Percentiles rank a stretch among this genome's conserved stretches.
Conservation (phyloP, 768 basidiomycete genomes). For the Calocybe cyanea region DNA sequence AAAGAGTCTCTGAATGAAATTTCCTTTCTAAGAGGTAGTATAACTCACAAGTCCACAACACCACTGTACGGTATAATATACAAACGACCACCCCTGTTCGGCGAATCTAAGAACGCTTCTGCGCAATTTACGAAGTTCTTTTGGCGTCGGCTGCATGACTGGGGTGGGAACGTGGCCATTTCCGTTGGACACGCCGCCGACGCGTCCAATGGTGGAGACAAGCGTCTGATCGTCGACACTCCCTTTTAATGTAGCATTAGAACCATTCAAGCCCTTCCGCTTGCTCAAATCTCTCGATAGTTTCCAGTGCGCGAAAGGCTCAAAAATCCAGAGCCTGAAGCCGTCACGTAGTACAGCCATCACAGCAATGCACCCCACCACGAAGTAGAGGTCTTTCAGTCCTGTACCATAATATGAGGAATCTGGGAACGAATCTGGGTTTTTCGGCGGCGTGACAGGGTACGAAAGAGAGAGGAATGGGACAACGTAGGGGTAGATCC, state of each 20-base stretch:
- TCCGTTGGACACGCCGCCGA: constrained; percentile 32
- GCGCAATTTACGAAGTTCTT: constrained; percentile 59
- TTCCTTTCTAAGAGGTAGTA: constrained; percentile 7
- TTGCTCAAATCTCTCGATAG: constrained; percentile 50
- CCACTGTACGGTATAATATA: constrained; percentile 80
- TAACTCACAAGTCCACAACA: constrained; percentile 76
- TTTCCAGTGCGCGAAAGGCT: constrained; percentile 79
- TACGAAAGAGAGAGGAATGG: constrained; percentile 78
- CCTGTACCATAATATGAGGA: constrained; percentile 72
- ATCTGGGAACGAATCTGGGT: constrained; percentile 70
- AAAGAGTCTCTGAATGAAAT: constrained; percentile 10
- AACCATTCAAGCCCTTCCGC: constrained; percentile 18
- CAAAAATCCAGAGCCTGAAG: constrained; percentile 66
- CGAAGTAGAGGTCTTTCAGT: constrained; percentile 71
- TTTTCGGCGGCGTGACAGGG: constrained; percentile 48
- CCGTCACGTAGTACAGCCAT: constrained; percentile 88
- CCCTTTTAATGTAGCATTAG: constrained; percentile 18
- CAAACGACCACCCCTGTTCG: constrained; percentile 89
- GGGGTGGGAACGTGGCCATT: constrained; percentile 17
- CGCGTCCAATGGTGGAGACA: constrained; percentile 22
- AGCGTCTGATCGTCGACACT: constrained; percentile 26
- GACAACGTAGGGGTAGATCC: constrained; percentile 49
- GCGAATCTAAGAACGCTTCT: constrained; percentile 83
- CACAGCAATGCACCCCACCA: constrained; percentile 76
- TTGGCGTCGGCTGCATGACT: constrained; percentile 23